Percentiles rank a stretch among this genome's conserved stretches.
Evolutionary conservation across 306 rosid genomes (phyloP).

Genomic region (Datisca glomerata): DNA sequence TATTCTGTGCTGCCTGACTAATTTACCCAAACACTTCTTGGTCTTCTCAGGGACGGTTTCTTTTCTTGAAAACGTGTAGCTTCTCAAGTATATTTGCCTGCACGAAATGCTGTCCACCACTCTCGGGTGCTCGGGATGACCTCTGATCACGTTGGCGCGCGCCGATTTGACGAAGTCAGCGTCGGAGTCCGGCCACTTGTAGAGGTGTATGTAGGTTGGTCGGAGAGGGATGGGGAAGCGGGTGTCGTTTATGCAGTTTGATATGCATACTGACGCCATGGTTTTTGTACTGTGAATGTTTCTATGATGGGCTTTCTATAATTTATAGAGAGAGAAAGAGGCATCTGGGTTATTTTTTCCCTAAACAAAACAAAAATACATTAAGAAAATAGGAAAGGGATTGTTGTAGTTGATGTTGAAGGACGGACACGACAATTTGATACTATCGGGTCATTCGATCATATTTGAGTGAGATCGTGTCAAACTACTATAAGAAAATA

Average conservation of each 20-base stretch:
- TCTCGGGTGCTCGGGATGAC: background rate
- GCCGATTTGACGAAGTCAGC: conserved; percentile 28
- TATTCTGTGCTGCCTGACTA: conserved; percentile 5
- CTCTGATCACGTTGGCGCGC: conserved; percentile 3
- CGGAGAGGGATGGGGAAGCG: conserved; percentile 17
- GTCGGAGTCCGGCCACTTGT: conserved; percentile 57
- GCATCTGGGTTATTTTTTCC: too few species aligned
- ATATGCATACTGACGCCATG: conserved; percentile 24
- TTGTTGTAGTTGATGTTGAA: too few species aligned
- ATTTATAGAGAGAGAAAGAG: too few species aligned
- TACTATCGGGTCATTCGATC: too few species aligned
- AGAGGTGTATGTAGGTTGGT: conserved; percentile 23
- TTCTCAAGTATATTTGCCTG: conserved; percentile 41
- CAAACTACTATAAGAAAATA: too few species aligned
- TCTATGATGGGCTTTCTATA: too few species aligned
- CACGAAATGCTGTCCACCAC: conserved; percentile 27
- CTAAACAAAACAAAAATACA: too few species aligned
- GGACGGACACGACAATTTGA: too few species aligned
- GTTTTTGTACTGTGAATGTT: too few species aligned
- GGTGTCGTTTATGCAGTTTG: conserved; percentile 13
- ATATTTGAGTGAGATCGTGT: too few species aligned
- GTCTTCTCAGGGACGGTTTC: conserved; percentile 20
- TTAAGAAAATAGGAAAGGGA: too few species aligned
- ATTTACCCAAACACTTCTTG: conserved; percentile 15
- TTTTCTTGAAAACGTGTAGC: conserved; percentile 48